A percentile compares a stretch with the other conserved stretches of the same genome.
These are phyloP conservation scores for Alternaria arbusti DNA, from an alignment of 2,329 filamentous ascomycete genomes.

Conservation along the genomic window DNA sequence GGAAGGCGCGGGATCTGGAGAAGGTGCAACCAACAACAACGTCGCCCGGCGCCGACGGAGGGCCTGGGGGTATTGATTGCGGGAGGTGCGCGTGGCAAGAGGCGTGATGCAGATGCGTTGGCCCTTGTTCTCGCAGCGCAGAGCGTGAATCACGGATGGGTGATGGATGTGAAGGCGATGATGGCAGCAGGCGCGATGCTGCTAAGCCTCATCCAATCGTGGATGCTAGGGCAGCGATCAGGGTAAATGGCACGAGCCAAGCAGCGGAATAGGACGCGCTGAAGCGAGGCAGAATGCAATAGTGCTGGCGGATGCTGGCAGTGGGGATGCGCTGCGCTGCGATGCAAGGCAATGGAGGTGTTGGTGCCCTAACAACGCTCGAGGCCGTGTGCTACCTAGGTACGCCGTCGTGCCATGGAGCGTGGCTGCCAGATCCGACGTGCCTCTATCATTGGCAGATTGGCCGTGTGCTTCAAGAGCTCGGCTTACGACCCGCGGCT, in stretches of 20 bases:
- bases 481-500: not conserved
- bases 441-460: conserved; percentile 2
- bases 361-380: not conserved
- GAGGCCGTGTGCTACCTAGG: conserved; percentile 1
- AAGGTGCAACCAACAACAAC: conserved; percentile 4
- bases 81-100: not conserved
- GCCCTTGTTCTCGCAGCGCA: not conserved
- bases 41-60: not conserved
- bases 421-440: not conserved
- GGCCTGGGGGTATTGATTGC: not conserved
- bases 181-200: conserved; percentile 10
- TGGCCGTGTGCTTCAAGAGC: conserved; percentile 4
- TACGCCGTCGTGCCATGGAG: not conserved
- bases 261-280: conserved; percentile 9
- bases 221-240: conserved; percentile 11
- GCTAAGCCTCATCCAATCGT: conserved; percentile 15
- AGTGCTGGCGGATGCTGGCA: not conserved
- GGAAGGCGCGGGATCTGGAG: conserved; percentile 16
- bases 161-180: not conserved
- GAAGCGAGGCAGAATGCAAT: not conserved
- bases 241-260: conserved; percentile 12
- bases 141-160: not conserved
- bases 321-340: not conserved
- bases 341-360: not conserved
- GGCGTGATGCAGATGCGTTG: not conserved